Base-by-base conservation (phyloP, 805 yeast species). In the Metschnikowia cerradonensis region DNA sequence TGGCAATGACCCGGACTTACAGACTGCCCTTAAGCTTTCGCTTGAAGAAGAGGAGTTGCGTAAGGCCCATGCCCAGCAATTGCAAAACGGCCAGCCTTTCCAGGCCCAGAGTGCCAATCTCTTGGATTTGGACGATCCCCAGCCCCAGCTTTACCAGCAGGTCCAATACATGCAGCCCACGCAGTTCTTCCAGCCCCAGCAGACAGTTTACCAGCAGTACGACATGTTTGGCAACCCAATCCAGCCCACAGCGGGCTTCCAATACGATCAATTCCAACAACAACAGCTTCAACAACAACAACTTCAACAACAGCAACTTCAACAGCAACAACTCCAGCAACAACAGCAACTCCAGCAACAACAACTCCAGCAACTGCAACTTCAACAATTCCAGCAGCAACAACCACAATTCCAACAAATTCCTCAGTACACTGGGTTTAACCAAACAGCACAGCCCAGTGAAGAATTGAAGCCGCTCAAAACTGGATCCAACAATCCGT, bases 401-500 rank as follows among this genome's bases (percentile, higher is more conserved):
- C 69, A 62, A 40, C 68, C n/a, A 5, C 47, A 34, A 26, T 31
- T 22, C 31, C 46, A 56, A 17, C 74, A 67, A 51, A 48, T 52
- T 23, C 60, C 60, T 11, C 61, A 58, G 43, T 58, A 51, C 47
- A 58, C 61, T n/a, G 61, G 61, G 6, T 58, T 58, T 38, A 47
- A 31, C 11, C 34, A 31, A 22, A 40, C 41, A 3, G n/a, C 43
- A 11, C 66, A 65, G 17, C 46, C 46, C 22, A 36, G 49, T 14
- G 67, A 67, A 39, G 63, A 58, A 37, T 61, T 78, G 50, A 73
- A 71, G 59, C 89, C 89, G 4, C 69, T 83, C 57, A 76, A 79
- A 55, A 84, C 91, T 0, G 90, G 90, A 3, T 75, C 88, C 19
- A 86, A 87, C 67, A 88, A 87, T 66, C 96, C 96, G 47, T 88